Base-by-base conservation (phyloP, 1,139 yeast genomes). In the Neolecta irregularis region DNA sequence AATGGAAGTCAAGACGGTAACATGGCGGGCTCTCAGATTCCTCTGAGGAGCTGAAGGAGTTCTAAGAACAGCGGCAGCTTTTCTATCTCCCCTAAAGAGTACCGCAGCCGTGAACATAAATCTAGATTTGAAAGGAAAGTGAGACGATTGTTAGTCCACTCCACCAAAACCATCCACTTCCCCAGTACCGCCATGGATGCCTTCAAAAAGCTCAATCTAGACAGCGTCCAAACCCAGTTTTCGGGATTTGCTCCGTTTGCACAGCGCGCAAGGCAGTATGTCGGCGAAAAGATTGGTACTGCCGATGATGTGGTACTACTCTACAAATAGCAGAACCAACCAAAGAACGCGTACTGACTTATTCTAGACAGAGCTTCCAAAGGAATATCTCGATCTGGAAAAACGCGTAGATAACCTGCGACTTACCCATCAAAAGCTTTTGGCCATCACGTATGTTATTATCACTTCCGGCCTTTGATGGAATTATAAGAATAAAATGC, bases 341-440 rank as follows among this genome's bases (percentile, higher is more conserved):
- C n/a, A 30, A 11, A 30, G 12, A 12, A 12, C n/a, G n/a, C 26
- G 6, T 13, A 13, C 15, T 21, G 12, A 24, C 9, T 30, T 11
- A 13, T 13, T 23, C 12, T 26, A 55, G 54, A 75, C 88, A 36
- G 88, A 79, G 54, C 64, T 81, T 46, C 94, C 94, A 28, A 71
- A 74, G 35, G 93, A 81, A 23, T 34, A 34, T 54, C 54, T 69
- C 23, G 88, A 77, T 42, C 64, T 80, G 45, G 92, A 85, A 44
- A 62, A 62, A 43, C 72, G 72, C 50, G 73, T 83, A 41, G 91
- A 80, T 53, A 72, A 77, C 38, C 66, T 80, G 52, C 80, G 75
- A 54, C 57, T 64, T 25, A 71, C 80, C 38, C 80, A 79, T 61
- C 69, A 69, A 53, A 74, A 76, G 51, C 67, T 80, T 38, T 65